Conservation (phyloP, 75 land plant genomes). For the Sequoiadendron giganteum region DNA sequence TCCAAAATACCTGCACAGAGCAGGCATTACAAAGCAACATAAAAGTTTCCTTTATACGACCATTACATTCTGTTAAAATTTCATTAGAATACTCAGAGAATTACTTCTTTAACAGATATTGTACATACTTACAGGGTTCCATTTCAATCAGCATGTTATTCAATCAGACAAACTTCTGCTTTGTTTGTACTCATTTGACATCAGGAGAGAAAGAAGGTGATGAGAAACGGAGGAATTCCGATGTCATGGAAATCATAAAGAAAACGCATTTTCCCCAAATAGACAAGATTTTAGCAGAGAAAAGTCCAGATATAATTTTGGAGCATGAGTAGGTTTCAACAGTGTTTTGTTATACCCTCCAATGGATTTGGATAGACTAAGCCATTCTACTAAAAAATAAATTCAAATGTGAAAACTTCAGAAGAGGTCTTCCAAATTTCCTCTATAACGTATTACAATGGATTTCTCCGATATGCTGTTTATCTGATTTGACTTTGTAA, state of each 20-base stretch:
- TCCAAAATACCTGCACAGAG: background rate
- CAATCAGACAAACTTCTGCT: conserved; percentile 63
- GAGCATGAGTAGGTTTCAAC: background rate
- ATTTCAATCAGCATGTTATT: conserved; percentile 60
- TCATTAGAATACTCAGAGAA: background rate
- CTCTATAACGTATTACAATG: background rate
- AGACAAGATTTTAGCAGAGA: conserved; percentile 2
- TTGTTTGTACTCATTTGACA: conserved; percentile 55
- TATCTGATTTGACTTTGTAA: background rate
- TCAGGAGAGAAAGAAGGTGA: conserved; percentile 61
- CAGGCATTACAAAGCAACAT: too few species aligned
- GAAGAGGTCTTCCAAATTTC: background rate
- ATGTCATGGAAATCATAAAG: conserved; percentile 50
- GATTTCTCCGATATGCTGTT: background rate
- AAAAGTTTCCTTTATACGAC: background rate
- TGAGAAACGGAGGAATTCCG: conserved; percentile 49
- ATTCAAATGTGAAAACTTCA: background rate
- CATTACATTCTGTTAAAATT: background rate
- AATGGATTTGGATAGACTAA: background rate
- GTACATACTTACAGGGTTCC: conserved; percentile 33
- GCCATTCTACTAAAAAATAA: background rate
- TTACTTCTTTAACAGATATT: background rate
- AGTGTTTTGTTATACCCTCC: background rate
- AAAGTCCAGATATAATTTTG: background rate
- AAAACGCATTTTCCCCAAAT: conserved; percentile 38